Evolutionary conservation across 1,284 basidiomycete genomes (phyloP).

Genomic region (Lentinula novae-zelandiae): DNA sequence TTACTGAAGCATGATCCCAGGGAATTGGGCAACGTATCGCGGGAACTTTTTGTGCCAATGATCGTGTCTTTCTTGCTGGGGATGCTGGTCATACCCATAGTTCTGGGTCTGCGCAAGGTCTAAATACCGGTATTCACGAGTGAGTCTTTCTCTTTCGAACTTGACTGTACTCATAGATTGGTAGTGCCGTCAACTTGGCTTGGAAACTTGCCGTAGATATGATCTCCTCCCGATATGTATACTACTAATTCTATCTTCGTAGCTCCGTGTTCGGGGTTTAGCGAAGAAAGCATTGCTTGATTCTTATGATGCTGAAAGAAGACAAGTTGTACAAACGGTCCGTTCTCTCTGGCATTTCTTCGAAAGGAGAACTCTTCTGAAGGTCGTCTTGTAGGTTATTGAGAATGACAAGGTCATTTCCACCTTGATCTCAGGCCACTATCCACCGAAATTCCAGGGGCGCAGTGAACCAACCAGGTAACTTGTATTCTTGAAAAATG

Average conservation of each 20-base stretch:
- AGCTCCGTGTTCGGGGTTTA: slow-evolving; percentile 16
- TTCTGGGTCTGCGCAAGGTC: slow-evolving; percentile 23
- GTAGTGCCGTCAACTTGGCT: slow-evolving; percentile 22
- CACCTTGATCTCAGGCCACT: slow-evolving; percentile 22
- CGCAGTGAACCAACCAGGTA: slow-evolving; percentile 20
- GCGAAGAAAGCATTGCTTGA: slow-evolving; percentile 19
- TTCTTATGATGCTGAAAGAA: slow-evolving; percentile 21
- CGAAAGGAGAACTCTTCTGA: neutral
- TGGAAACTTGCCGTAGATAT: slow-evolving; percentile 23
- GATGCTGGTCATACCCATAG: slow-evolving; percentile 26
- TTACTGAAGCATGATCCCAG: slow-evolving; percentile 7
- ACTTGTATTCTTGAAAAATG: neutral
- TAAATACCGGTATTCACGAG: slow-evolving; percentile 26
- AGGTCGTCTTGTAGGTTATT: slow-evolving; percentile 18
- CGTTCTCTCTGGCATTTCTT: neutral
- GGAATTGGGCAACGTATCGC: slow-evolving; percentile 26
- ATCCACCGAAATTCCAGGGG: slow-evolving; percentile 21
- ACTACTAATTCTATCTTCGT: neutral
- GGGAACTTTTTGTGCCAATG: slow-evolving; percentile 18
- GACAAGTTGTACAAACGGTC: slow-evolving; percentile 21
- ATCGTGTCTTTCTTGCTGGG: slow-evolving; percentile 24
- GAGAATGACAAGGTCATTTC: slow-evolving; percentile 25
- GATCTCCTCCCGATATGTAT: neutral
- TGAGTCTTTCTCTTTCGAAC: slow-evolving; percentile 6
- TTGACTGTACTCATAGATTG: neutral